Conservation (phyloP, 108 stramenopile species). For the Mediolabrus comicus region DNA sequence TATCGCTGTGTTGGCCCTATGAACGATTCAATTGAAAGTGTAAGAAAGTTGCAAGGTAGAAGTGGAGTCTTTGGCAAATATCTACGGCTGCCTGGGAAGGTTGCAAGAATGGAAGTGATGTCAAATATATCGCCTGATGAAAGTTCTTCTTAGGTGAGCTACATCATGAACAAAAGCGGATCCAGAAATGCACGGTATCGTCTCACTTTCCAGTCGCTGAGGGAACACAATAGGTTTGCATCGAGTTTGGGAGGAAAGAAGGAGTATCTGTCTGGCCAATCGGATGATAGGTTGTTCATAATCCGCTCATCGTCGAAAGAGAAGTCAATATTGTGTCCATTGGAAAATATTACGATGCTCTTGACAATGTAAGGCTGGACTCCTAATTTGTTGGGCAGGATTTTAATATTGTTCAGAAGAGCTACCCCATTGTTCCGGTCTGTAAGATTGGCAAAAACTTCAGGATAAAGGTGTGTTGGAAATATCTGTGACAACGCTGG, state of each 20-base stretch:
- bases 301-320: background rate
- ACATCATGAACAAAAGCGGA: too few species aligned
- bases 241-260: constrained; percentile 3
- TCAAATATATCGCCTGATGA: too few species aligned
- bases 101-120: too few species aligned
- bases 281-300: background rate
- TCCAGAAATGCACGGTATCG: background rate
- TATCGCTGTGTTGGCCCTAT: background rate
- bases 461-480: background rate
- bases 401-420: background rate
- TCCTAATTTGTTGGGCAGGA: constrained; percentile 12
- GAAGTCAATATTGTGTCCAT: constrained; percentile 12
- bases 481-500: constrained; percentile 23
- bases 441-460: constrained; percentile 16
- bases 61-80: too few species aligned
- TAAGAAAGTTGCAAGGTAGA: too few species aligned
- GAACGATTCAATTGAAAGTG: too few species aligned
- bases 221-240: background rate
- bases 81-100: too few species aligned
- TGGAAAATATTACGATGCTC: constrained; percentile 12
- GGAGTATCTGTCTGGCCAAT: constrained; percentile 10
- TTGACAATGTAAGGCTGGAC: constrained; percentile 11
- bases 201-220: constrained; percentile 9
- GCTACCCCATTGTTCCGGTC: constrained; percentile 8
- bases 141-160: too few species aligned